These are phyloP conservation scores for Globisporangium radiosum DNA, from an alignment of 352 stramenopile genomes.

Conservation along the genomic window DNA sequence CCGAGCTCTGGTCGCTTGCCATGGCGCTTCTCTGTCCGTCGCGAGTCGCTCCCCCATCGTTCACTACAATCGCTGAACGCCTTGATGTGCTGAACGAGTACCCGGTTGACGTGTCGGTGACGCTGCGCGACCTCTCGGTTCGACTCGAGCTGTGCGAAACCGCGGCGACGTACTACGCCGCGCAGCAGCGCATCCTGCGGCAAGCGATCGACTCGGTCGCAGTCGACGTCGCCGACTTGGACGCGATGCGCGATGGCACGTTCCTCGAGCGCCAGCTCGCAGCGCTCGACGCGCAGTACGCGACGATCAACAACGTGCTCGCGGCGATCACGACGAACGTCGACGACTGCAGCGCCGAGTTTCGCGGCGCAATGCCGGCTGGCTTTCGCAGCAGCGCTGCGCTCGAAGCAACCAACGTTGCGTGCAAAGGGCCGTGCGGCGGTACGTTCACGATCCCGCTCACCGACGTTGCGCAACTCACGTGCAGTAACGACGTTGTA, in stretches of 20 bases:
- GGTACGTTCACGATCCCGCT: conserved; percentile 53
- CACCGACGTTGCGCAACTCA: conserved; percentile 34
- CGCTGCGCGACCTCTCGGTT: conserved; percentile 57
- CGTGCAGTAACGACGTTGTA: background rate
- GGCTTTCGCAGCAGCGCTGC: conserved; percentile 46
- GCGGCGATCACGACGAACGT: conserved; percentile 53
- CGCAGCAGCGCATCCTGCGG: conserved; percentile 55
- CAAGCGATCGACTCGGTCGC: conserved; percentile 62
- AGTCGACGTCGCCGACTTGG: conserved; percentile 43
- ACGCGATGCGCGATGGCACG: conserved; percentile 46
- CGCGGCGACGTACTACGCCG: conserved; percentile 45
- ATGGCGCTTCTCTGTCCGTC: conserved; percentile 23
- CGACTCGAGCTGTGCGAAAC: conserved; percentile 57
- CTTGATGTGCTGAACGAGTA: conserved; percentile 62
- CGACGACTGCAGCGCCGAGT: conserved; percentile 54
- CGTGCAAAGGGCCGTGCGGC: conserved; percentile 55
- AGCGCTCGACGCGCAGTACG: conserved; percentile 47
- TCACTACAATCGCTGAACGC: conserved; percentile 29
- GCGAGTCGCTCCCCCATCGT: conserved; percentile 4
- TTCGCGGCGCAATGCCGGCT: conserved; percentile 45
- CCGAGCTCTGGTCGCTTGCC: conserved; percentile 50
- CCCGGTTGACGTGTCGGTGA: conserved; percentile 61
- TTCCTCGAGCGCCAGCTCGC: conserved; percentile 52
- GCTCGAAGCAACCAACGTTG: conserved; percentile 49
- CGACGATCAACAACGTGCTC: conserved; percentile 41